Percentiles rank a stretch among this genome's conserved stretches.
Evolutionary conservation across 164 flowering plant genomes (phyloP).

Genomic region (Piper betle): DNA sequence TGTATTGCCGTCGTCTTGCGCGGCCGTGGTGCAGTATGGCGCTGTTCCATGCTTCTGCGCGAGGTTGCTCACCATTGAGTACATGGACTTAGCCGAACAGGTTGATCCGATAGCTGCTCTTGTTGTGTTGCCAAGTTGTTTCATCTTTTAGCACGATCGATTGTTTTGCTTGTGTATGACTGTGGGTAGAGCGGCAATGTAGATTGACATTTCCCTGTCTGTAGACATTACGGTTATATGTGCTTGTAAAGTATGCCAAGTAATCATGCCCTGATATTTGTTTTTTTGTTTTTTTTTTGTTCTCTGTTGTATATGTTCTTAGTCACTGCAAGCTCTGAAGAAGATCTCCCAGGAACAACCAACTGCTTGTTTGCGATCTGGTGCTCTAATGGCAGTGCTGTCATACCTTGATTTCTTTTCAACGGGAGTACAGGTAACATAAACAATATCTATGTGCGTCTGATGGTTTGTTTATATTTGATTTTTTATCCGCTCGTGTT

Average conservation of each 20-base stretch:
- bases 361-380: constrained; percentile 95
- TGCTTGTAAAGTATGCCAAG: too few species aligned
- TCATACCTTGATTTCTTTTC: constrained; percentile 97
- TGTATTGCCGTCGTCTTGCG: constrained; percentile 90
- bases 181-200: neutral
- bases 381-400: constrained; percentile 98
- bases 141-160: too few species aligned
- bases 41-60: constrained; percentile 87
- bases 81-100: constrained; percentile 99
- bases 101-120: constrained; percentile 16
- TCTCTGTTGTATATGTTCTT: neutral
- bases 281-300: too few species aligned
- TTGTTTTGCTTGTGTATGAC: neutral
- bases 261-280: neutral
- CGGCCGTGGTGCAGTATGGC: constrained; percentile 95
- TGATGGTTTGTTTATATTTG: neutral
- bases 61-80: constrained; percentile 83
- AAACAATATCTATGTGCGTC: neutral
- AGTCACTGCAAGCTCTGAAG: constrained; percentile 94
- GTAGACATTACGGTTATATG: too few species aligned
- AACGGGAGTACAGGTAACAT: constrained; percentile 88
- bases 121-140: neutral
- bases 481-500: neutral
- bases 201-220: too few species aligned
- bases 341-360: constrained; percentile 99